Evolutionary conservation across 2,329 filamentous ascomycete species (phyloP), one percentile per base, ranked within the genome.

Genomic region (Fusarium anthophilum): DNA sequence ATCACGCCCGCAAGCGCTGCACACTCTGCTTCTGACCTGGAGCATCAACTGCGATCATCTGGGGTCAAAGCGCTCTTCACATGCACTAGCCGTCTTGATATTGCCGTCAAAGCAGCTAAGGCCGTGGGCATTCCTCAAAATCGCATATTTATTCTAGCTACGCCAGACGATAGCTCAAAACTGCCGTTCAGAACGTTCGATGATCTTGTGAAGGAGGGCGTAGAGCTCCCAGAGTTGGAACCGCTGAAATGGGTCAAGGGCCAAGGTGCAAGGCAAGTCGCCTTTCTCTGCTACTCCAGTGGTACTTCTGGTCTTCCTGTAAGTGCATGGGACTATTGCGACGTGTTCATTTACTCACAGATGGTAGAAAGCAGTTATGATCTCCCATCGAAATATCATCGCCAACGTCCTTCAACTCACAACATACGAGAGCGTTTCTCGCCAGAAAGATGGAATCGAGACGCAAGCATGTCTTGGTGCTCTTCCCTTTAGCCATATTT

Each of bases 341-440:
- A 18, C 37, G 6, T 0, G 22, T 43, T 43, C 8, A 1, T 14
- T 41, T 15, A 15, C 44, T 47, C 13, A 47, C 13, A 47, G 4
- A 28, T 15, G 18, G 4, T 4, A 47, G 35, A 30, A 48, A 30
- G 47, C 28, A 30, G 47, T 50, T 2, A 50, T 30, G 20, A 50
- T 50, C 7, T 50, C 47, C 20, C 47, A 50, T 13, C 3, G 28
- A n/a, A 50, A 30, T 3, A n/a, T 50, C 5, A 50, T 50, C 28
- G 47, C 47, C 5, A 50, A 50, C 5, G 20, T 30, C 7, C 47
- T 30, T 5, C 47, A 50, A 3, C 47, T 50, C 20, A 50, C 28
- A 0, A 30, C 28, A 2, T 50, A 50, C 2, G 28, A 30, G 14
- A 50, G 28, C 3, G 20, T 50, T 30, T 50, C 45, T 0, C 0